Conservation (phyloP, 805 yeast genomes). For the Ogataea zsoltii region DNA sequence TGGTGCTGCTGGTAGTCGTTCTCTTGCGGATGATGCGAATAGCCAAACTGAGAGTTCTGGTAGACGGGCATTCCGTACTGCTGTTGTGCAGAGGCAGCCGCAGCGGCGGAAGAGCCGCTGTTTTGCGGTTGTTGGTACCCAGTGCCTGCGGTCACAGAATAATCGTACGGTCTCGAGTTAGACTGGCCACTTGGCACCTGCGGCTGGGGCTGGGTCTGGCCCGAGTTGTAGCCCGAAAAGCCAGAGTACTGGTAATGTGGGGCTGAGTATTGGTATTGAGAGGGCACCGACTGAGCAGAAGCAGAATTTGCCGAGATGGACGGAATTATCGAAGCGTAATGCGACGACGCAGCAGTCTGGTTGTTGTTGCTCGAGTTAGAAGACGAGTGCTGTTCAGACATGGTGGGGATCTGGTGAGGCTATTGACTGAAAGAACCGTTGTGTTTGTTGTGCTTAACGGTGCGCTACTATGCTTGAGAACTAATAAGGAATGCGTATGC, state of each 20-base stretch:
- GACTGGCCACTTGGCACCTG: not conserved
- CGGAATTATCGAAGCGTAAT: constrained; percentile 18
- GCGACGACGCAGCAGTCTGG: constrained; percentile 16
- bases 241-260: constrained; percentile 25
- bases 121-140: constrained; percentile 19
- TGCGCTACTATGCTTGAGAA: constrained; percentile 9
- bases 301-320: constrained; percentile 15
- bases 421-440: not conserved
- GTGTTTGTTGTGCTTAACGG: constrained; percentile 1
- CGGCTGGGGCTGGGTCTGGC: constrained; percentile 11
- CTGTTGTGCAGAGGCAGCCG: constrained; percentile 6
- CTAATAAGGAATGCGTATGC: constrained; percentile 19
- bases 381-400: constrained; percentile 23
- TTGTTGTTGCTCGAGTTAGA: constrained; percentile 11
- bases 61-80: constrained; percentile 21
- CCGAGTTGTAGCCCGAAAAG: constrained; percentile 18
- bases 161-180: constrained; percentile 22
- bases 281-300: constrained; percentile 14
- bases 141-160: constrained; percentile 12
- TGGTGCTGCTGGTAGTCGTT: constrained; percentile 21
- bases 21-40: constrained; percentile 24
- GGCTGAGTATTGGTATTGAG: constrained; percentile 23
- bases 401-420: constrained; percentile 5
- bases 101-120: constrained; percentile 14
- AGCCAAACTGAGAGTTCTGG: constrained; percentile 20